Percentiles rank a stretch among this genome's conserved stretches.
Conservation (phyloP, 495 filamentous ascomycete genomes). For the Tuber umbilicatum region DNA sequence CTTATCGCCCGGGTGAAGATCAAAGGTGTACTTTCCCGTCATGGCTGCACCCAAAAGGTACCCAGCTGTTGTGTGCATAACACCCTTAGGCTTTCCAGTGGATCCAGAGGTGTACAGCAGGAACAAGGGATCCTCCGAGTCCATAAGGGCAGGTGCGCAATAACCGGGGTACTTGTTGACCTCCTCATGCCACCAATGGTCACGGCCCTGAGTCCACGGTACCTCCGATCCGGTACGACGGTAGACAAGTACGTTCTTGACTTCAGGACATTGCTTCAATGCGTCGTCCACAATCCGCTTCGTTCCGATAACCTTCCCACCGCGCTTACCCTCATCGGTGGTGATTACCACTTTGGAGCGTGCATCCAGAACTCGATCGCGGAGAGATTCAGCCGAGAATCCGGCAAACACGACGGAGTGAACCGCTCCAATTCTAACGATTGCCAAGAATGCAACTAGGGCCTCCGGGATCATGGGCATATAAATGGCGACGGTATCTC, state of each 20-base stretch:
- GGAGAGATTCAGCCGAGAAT: constrained; percentile 93
- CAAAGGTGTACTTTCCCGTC: constrained; percentile 98
- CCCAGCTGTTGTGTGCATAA: constrained; percentile 95
- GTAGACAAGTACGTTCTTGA: constrained; percentile 77
- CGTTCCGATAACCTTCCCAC: constrained; percentile 94
- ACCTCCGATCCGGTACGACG: constrained; percentile 93
- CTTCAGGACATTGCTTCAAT: constrained; percentile 91
- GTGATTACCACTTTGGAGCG: constrained; percentile 89
- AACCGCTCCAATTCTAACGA: constrained; percentile 84
- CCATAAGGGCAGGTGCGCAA: constrained; percentile 77
- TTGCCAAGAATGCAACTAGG: constrained; percentile 82
- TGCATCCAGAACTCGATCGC: constrained; percentile 90
- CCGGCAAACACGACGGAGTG: constrained; percentile 99
- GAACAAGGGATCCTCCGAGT: constrained; percentile 93
- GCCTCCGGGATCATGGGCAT: constrained; percentile 99
- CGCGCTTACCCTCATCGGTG: constrained; percentile 93
- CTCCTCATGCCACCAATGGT: constrained; percentile 98
- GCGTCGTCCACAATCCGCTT: constrained; percentile 99
- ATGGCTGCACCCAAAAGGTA: constrained; percentile 87
- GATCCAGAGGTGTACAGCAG: constrained; percentile 96
- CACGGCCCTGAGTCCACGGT: constrained; percentile 79
- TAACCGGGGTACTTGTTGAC: constrained; percentile 90
- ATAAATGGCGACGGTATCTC: constrained; percentile 95
- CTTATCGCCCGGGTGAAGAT: constrained; percentile 85
- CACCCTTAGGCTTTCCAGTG: constrained; percentile 96